Evolutionary conservation across 306 rosid genomes (phyloP), one percentile per base, ranked within the genome.

Genomic region (Prinsepia uniflora): DNA sequence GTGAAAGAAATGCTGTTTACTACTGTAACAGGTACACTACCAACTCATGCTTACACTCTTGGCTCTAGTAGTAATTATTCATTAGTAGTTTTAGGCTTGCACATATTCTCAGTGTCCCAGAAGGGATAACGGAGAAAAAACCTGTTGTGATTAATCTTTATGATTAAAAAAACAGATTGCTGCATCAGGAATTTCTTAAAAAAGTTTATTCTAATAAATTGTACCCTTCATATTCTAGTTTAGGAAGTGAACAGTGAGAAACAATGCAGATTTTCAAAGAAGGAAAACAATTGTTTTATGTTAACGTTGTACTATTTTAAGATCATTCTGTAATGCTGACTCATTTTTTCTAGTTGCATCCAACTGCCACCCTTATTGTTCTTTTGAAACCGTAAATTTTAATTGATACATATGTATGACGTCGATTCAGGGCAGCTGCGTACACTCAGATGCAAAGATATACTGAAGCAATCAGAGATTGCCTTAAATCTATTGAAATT

Each of bases 401-500:
- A 39, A 24, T 72, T 82, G 40, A 45, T n/a, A 14, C 17, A 52
- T 75, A 78, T 56, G 46, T 67, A 40, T 76, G 67, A 63, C 13
- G 59, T 65, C 41, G 70, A 41, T 55, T 73, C 83, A 93, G 98
- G 91, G 98, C 98, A 46, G 98, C 97, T 74, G 98, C 98, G 55
- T 90, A 85, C 83, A 90, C 98, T 71, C 97, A 85, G 63, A 67
- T 81, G 66, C 80, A 80, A 76, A 83, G 87, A 76, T 90, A 90
- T 76, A 14, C 72, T n/a, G 90, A 88, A 86, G 96, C 98, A 63
- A 83, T 91, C 71, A 76, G 84, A 78, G 97, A 93, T 78, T 88
- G 92, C 82, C 78, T 80, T 68, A 85, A 67, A 83, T 88, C 98
- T 76, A 85, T 90, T 15, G 89, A 84, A 76, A 87, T 93, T 55